Base-by-base conservation (phyloP, 2,329 filamentous ascomycete genomes). In the Botrytis medusae region DNA sequence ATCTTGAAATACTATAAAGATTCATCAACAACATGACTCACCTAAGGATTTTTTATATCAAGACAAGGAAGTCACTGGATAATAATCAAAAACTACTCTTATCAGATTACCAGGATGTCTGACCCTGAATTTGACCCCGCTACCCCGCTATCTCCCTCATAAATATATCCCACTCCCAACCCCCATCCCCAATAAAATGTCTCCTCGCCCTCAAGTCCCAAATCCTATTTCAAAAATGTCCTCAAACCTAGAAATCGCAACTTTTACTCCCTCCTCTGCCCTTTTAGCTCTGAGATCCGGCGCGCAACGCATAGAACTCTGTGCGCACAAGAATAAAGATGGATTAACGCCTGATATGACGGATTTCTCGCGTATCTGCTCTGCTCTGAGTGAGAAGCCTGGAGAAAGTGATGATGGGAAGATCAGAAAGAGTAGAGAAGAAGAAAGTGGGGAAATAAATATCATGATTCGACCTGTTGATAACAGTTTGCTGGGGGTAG, bases 291-390 rank as follows among this genome's bases (percentile, higher is more conserved):
- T 80, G 10, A 57, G 75, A 4, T 78, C 81, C 40, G 85, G 85
- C 16, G 86, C 86, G 5, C 81, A 85, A 76, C 83, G 87, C 0
- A 85, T 89, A 69, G 87, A 89, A 78, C 84, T 87, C 9, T 86
- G 85, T 76, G 79, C 81, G 34, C 75, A 83, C 37, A 82, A 82
- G 67, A 71, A 79, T 8, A 77, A 79, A 22, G 86, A 84, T 72
- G 85, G 85, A 12, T 80, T 82, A 25, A 85, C 86, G 3, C 84
- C 54, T 63, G 3, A 61, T 74, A 8, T 48, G 79, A 69, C 81
- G 75, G 77, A 76, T 74, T 34, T 65, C 12, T n/a, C 44, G 25
- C 10, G 29, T 32, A n/a, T 42, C 5, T 10, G 22, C 9, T 59
- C 54, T n/a, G n/a, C 18, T 18, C 29, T 54, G 20, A 10, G 12